Evolutionary conservation across 345 rosid species (phyloP), one percentile per base, ranked within the genome.

Genomic region (Ailanthus altissimus): DNA sequence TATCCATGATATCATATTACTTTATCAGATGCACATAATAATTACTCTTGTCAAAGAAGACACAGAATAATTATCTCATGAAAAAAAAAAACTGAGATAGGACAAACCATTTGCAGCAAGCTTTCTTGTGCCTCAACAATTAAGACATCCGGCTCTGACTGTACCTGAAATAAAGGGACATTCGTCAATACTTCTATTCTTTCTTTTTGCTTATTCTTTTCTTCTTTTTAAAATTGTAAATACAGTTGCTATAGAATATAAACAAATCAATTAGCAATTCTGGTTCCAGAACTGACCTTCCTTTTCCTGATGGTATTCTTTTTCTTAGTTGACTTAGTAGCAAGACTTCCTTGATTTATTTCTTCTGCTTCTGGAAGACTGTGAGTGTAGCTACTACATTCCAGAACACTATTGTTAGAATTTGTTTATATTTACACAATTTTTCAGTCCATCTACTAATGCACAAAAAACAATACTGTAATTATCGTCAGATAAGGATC

Each of bases 371-470:
- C 81, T 28, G 70, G 84, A 59, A 76, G 75, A 57, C 70, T 74
- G 53, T 71, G 69, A 66, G 78, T 20, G 59, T 58, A 69, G 72
- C 76, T 77, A 59, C 80, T 73, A 65, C 79, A 82, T 60, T 85
- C 90, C 62, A 67, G 50, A 49, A 61, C 49, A 57, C 79, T 79
- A 42, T 73, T 80, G 71, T 81, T 82, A 45, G 81, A 73, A 62
- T 84, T n/a, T 88, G 69, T 88, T 88, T 58, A 80, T 80, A 51
- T 81, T 81, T 53, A 88, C 88, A 78, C 89, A 88, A 75, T 84
- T 86, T 79, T 84, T 84, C 79, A 88, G 77, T 36, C 88, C 72
- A 70, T 88, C 91, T 38, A 75, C 88, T 49, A 86, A 72, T 14
- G 86, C 83, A 38, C 88, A 85, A 67, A 84, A 75, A 70, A 82